A percentile compares a stretch with the other conserved stretches of the same genome.
These are phyloP conservation scores for Aspergillus vadensis DNA, from an alignment of 2,329 filamentous ascomycete species.

Conservation along the genomic window DNA sequence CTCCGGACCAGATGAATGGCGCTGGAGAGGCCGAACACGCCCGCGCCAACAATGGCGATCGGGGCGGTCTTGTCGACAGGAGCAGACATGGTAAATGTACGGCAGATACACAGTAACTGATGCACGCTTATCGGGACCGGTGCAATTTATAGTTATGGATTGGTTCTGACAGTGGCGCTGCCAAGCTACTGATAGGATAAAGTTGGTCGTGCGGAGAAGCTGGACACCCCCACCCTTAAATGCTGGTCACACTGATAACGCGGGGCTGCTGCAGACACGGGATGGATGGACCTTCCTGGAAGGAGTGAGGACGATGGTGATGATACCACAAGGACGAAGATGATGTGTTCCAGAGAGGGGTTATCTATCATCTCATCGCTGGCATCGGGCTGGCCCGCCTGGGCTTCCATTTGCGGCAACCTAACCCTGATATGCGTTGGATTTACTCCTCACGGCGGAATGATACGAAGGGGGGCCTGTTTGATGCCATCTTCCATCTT, in stretches of 20 bases:
- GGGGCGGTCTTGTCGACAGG: slow-evolving; percentile 9
- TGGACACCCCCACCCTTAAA: not conserved
- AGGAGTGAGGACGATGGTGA: not conserved
- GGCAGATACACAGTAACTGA: not conserved
- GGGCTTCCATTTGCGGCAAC: not conserved
- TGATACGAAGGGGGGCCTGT: too few relatives aligned
- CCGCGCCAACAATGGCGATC: slow-evolving; percentile 47
- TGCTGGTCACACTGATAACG: not conserved
- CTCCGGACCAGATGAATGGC: slow-evolving; percentile 48
- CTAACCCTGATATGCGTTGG: too few relatives aligned
- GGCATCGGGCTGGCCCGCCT: not conserved
- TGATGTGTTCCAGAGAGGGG: not conserved
- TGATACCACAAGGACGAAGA: not conserved
- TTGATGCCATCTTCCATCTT: too few relatives aligned
- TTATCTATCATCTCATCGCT: not conserved
- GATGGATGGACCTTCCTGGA: not conserved
- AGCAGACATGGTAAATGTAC: not conserved
- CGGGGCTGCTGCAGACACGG: not conserved
- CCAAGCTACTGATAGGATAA: not conserved
- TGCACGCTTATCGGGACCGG: not conserved
- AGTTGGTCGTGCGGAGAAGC: not conserved
- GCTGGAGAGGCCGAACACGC: slow-evolving; percentile 48
- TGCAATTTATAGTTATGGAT: not conserved
- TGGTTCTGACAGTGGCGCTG: not conserved
- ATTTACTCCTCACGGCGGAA: too few relatives aligned